Base-by-base conservation (phyloP, 441 rosid species). In the Erysimum pusillum region DNA sequence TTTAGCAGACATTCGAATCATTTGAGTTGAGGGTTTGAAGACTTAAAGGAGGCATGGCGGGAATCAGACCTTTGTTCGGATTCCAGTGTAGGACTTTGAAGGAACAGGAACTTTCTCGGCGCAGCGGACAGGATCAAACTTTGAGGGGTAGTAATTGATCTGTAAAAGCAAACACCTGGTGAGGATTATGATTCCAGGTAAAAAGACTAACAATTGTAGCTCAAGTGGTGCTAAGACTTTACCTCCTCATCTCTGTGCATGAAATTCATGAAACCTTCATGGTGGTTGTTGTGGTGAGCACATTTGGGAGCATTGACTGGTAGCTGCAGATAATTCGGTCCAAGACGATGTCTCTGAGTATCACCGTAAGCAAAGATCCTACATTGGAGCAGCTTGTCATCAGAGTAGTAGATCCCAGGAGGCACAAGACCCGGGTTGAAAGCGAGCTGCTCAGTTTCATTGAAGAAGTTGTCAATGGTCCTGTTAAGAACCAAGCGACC, bases 231-330 rank as follows among this genome's bases (percentile, higher is more conserved):
- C 49, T 34, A 42, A 60, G 38, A 41, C 42, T 9, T 9, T 82
- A 94, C 97, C 97, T 93, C 98, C 79, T 94, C 98, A 49, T 93
- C 97, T 79, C 98, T 85, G 53, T 95, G 99, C 94, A 93, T 90
- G 81, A 91, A 86, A 63, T 95, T 95, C 99, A 95, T 95, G 81
- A 82, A 84, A 58, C 99, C 99, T 0, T 95, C 99, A 46, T 91
- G 87, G 79, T 95, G 99, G 68, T 91, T 95, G 89, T 95, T 93
- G 87, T 90, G 98, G 79, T 93, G 95, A 81, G 91, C 82, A 42
- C 93, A 91, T 74, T 95, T 95, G 31, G 99, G 99, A 17, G 99
- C 96, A 83, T 95, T 95, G 20, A 77, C 94, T 62, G 98, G 99
- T 28, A 93, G 89, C 82, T 88, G 95, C 62, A 95, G 90, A 79